A percentile compares a stretch with the other conserved stretches of the same genome.
phyloP scores from a whole-genome alignment of 2,329 filamentous ascomycete species.

The Emergomyces orientalis region DNA sequence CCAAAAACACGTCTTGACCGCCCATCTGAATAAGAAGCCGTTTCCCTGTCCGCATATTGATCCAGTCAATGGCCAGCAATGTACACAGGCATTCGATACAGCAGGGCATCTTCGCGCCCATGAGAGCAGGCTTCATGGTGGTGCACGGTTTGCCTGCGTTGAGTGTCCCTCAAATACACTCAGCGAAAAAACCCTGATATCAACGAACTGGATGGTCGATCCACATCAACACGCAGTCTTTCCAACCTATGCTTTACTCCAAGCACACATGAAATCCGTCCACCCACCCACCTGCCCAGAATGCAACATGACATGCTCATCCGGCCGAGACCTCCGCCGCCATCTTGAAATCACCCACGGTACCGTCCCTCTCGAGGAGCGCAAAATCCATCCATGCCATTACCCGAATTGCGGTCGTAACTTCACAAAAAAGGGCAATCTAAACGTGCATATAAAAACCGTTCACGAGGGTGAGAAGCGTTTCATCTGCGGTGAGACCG shows the following conservation, averaged over 20 bases:
- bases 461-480: constrained; percentile 64
- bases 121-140: constrained; percentile 58
- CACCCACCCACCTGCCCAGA: constrained; percentile 66
- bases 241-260: constrained; percentile 59
- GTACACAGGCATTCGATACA: constrained; percentile 63
- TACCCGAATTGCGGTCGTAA: constrained; percentile 60
- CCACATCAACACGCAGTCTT: constrained; percentile 43
- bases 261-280: constrained; percentile 60
- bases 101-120: constrained; percentile 63
- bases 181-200: constrained; percentile 24
- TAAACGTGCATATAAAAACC: constrained; percentile 67
- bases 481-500: constrained; percentile 68
- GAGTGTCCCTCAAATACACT: constrained; percentile 49
- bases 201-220: constrained; percentile 6
- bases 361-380: constrained; percentile 47
- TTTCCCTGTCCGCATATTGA: constrained; percentile 60
- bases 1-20: constrained; percentile 67
- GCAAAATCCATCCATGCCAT: constrained; percentile 58
- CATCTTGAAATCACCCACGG: constrained; percentile 74
- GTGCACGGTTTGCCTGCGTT: constrained; percentile 64
- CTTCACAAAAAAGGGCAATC: constrained; percentile 77
- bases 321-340: constrained; percentile 57
- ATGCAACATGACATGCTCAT: constrained; percentile 60
- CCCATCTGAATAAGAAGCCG: constrained; percentile 62
- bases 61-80: constrained; percentile 45